A percentile compares a stretch with the other conserved stretches of the same genome.
Evolutionary conservation across 2,329 filamentous ascomycete species (phyloP).

Genomic region (Harringtonia aguacate): DNA sequence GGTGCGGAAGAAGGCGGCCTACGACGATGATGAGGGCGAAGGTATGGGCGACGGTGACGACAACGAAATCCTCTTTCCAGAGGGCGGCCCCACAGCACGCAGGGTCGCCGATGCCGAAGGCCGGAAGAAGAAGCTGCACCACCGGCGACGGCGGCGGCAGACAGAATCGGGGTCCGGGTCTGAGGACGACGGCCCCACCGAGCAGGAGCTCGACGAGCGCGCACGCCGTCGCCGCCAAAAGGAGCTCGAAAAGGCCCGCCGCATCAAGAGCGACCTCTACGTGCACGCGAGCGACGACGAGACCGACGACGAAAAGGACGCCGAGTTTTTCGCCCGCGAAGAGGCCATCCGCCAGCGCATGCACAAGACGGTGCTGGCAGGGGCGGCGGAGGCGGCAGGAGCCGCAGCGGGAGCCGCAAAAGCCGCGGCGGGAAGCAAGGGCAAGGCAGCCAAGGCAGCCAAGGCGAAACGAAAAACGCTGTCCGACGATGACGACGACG

Average conservation of each 20-base stretch:
- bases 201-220: conserved; percentile 53
- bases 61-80: conserved; percentile 56
- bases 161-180: conserved; percentile 18
- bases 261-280: conserved; percentile 76
- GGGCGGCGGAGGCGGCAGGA: conserved; percentile 9
- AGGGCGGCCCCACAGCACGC: conserved; percentile 51
- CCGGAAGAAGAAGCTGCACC: conserved; percentile 46
- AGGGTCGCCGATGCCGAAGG: conserved; percentile 38
- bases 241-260: conserved; percentile 64
- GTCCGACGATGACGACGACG: conserved; percentile 9
- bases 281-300: conserved; percentile 84
- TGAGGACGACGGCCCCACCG: conserved; percentile 31
- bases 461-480: conserved; percentile 14
- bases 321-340: conserved; percentile 70
- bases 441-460: background rate
- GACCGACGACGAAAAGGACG: conserved; percentile 61
- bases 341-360: conserved; percentile 49
- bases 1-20: conserved; percentile 26
- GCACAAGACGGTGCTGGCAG: conserved; percentile 23
- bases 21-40: conserved; percentile 23
- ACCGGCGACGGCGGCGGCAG: conserved; percentile 34
- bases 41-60: conserved; percentile 30
- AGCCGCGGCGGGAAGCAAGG: background rate
- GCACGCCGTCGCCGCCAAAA: conserved; percentile 52
- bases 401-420: conserved; percentile 9